Percentiles rank a stretch among this genome's conserved stretches.
phyloP scores from a whole-genome alignment of 139 green algal genomes.

The Chlamydomonas sp. region DNA sequence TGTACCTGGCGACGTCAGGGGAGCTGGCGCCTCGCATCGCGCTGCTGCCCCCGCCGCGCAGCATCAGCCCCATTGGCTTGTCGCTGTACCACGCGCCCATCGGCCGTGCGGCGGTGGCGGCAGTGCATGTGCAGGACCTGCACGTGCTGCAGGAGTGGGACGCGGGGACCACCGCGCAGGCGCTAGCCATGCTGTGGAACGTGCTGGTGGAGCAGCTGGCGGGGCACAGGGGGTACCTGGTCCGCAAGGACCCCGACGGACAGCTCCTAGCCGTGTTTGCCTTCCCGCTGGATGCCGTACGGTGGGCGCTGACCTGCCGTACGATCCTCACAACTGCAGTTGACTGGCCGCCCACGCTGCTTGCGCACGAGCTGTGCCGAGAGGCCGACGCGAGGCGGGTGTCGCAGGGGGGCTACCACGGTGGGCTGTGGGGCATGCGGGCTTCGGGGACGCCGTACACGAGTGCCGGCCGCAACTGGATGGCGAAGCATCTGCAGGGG shows the following conservation, averaged over 20 bases:
- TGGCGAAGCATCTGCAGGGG: no score
- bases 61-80: constrained; percentile 2
- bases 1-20: background rate
- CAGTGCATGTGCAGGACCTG: background rate
- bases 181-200: background rate
- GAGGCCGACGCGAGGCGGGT: background rate
- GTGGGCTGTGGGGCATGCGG: no score
- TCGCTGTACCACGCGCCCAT: constrained; percentile 3
- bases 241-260: background rate
- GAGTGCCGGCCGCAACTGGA: no score
- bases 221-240: constrained; percentile 1
- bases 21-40: constrained; percentile 14
- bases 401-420: no score
- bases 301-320: constrained; percentile 24
- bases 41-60: constrained; percentile 16
- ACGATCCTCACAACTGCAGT: background rate
- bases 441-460: no score
- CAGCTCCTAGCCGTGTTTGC: background rate
- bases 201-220: constrained; percentile 12
- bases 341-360: background rate
- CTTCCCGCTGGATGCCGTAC: constrained; percentile 17
- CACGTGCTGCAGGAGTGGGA: constrained; percentile 1
- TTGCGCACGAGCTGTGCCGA: constrained; percentile 7
- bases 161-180: background rate
- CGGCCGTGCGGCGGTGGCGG: constrained; percentile 7